Conservation (phyloP, 345 rosid genomes). For the Lepidium didymum region DNA sequence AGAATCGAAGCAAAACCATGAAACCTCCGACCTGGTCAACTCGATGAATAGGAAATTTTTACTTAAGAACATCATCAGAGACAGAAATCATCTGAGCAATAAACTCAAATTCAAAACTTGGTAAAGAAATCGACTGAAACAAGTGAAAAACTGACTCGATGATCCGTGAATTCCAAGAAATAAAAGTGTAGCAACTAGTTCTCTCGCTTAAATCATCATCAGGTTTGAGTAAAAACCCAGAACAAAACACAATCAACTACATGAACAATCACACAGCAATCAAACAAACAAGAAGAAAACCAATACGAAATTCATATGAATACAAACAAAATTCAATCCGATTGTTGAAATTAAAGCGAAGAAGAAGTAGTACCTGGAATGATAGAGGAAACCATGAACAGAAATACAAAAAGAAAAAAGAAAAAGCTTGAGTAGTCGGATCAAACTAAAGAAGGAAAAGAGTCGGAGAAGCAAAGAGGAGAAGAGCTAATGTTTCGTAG, state of each 20-base stretch:
- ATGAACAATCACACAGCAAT: not conserved
- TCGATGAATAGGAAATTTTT: not conserved
- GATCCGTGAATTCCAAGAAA: not conserved
- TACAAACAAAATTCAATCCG: not conserved
- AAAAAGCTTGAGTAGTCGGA: constrained; percentile 2
- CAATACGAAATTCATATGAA: not conserved
- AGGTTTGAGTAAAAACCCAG: not conserved
- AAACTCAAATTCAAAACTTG: constrained; percentile 11
- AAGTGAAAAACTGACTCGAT: not conserved
- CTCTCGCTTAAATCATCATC: not conserved
- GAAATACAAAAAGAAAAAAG: not conserved
- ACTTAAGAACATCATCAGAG: not conserved
- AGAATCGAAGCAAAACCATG: not conserved
- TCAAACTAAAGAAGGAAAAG: constrained; percentile 14
- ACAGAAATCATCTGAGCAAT: not conserved
- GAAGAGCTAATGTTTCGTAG: constrained; percentile 55
- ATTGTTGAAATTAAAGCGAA: not conserved
- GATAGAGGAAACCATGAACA: constrained; percentile 28
- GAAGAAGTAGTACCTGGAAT: constrained; percentile 11
- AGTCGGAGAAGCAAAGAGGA: constrained; percentile 19
- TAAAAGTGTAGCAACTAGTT: not conserved
- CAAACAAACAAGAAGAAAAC: not conserved
- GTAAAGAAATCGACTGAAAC: not conserved
- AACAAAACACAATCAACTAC: constrained; percentile 20
- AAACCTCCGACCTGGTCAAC: constrained; percentile 21